Percentiles rank a stretch among this genome's conserved stretches.
Conservation (phyloP, 768 basidiomycete species). For the Arthromyces matolae region DNA sequence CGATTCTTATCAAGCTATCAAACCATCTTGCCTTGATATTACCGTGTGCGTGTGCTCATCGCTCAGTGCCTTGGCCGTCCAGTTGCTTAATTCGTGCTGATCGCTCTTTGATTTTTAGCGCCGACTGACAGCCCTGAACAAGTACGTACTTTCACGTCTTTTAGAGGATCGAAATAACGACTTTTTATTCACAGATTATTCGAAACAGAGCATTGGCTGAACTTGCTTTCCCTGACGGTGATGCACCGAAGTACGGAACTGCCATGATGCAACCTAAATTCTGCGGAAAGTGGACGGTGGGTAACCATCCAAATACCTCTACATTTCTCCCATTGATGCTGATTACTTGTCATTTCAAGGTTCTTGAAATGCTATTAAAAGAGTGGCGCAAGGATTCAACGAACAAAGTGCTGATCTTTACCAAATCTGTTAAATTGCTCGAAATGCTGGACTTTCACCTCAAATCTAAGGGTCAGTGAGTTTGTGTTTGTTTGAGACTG, state of each 20-base stretch:
- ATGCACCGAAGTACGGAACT: slow-evolving; percentile 55
- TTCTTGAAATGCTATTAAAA: slow-evolving; percentile 61
- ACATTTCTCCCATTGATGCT: background rate
- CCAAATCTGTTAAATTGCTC: slow-evolving; percentile 86
- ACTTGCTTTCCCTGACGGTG: slow-evolving; percentile 56
- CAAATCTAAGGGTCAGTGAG: slow-evolving; percentile 42
- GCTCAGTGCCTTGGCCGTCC: too few relatives aligned
- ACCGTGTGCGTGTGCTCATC: slow-evolving; percentile 49
- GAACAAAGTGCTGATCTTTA: slow-evolving; percentile 93
- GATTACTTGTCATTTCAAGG: slow-evolving; percentile 34
- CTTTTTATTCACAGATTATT: slow-evolving; percentile 7
- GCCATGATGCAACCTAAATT: slow-evolving; percentile 61
- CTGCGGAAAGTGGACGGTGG: slow-evolving; percentile 84
- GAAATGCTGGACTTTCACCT: slow-evolving; percentile 83
- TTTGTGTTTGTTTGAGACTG: background rate
- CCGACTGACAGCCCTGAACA: slow-evolving; percentile 68
- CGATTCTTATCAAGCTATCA: slow-evolving; percentile 79
- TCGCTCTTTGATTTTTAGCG: slow-evolving; percentile 37
- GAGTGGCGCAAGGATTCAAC: slow-evolving; percentile 60
- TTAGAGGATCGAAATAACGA: background rate
- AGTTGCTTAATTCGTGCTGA: too few relatives aligned
- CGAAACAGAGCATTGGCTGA: slow-evolving; percentile 61
- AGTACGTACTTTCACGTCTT: slow-evolving; percentile 29
- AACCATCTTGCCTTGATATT: slow-evolving; percentile 88
- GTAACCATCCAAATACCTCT: slow-evolving; percentile 19